These are phyloP conservation scores for Pyrenophora seminiperda DNA, from an alignment of 2,329 filamentous ascomycete genomes.

Conservation along the genomic window DNA sequence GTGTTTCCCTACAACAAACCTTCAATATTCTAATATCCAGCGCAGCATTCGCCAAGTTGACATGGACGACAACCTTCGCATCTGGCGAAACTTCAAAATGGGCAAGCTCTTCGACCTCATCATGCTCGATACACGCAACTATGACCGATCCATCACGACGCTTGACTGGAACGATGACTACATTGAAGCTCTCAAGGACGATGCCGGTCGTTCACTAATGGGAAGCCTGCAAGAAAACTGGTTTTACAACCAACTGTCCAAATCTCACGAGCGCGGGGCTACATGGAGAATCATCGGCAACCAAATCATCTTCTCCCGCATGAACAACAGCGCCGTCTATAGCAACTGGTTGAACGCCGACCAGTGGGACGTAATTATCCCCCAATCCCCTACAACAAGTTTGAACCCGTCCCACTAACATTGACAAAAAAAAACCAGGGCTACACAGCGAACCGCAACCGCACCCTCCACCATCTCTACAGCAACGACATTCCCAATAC, in stretches of 20 bases:
- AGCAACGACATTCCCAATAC: conserved; percentile 71
- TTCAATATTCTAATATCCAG: conserved; percentile 49
- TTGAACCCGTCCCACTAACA: neutral
- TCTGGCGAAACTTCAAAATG: conserved; percentile 50
- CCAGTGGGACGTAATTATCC: conserved; percentile 57
- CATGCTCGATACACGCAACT: conserved; percentile 51
- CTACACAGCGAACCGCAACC: conserved; percentile 71
- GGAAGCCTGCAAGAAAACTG: conserved; percentile 73
- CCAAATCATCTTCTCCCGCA: conserved; percentile 57
- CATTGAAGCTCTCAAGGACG: conserved; percentile 64
- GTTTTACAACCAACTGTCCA: conserved; percentile 56
- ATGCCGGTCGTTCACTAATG: conserved; percentile 71
- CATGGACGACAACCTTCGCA: conserved; percentile 52
- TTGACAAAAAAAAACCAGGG: conserved; percentile 57
- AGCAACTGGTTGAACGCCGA: conserved; percentile 55
- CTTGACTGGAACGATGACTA: conserved; percentile 61
- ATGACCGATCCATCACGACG: conserved; percentile 45
- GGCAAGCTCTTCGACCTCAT: conserved; percentile 50
- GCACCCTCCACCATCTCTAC: conserved; percentile 69
- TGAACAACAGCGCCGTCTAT: conserved; percentile 33
- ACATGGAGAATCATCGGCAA: conserved; percentile 73
- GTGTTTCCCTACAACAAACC: conserved; percentile 38
- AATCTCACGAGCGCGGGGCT: conserved; percentile 64
- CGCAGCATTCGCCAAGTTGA: conserved; percentile 50
- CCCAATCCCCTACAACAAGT: neutral